Conservation (phyloP, 2,329 filamentous ascomycete species). For the Fusarium sp. region DNA sequence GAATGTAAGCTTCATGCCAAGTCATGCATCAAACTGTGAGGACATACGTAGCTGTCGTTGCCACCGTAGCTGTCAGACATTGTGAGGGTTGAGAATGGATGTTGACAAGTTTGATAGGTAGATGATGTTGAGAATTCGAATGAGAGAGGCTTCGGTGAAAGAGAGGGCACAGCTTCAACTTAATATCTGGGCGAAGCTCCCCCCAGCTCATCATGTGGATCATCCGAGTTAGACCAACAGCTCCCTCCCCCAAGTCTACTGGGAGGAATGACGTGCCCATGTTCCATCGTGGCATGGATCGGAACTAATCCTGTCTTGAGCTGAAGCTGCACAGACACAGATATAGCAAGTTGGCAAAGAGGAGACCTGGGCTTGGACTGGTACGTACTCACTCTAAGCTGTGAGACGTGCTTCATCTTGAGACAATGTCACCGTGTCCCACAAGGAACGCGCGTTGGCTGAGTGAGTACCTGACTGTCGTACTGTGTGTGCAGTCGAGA, state of each 20-base stretch:
- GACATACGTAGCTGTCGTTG: conserved; percentile 44
- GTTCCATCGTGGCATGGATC: conserved; percentile 29
- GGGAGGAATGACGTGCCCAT: conserved; percentile 39
- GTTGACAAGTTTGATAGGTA: not conserved
- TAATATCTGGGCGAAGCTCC: conserved; percentile 34
- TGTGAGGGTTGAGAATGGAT: conserved; percentile 31
- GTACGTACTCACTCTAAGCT: conserved; percentile 14
- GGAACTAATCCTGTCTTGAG: conserved; percentile 21
- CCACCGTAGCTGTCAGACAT: conserved; percentile 60
- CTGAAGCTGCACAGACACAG: conserved; percentile 20
- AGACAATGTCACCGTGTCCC: conserved; percentile 20
- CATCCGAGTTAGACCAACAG: conserved; percentile 2
- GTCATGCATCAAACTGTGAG: not conserved
- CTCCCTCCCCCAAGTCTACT: conserved; percentile 16
- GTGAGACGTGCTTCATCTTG: conserved; percentile 9
- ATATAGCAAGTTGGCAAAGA: conserved; percentile 8
- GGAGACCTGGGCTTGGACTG: conserved; percentile 1
- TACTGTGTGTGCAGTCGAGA: conserved; percentile 6
- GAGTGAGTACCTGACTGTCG: conserved; percentile 19
- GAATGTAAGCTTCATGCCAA: conserved; percentile 7
- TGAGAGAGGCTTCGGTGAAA: not conserved
- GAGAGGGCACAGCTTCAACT: conserved; percentile 29
- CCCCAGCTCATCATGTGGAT: conserved; percentile 30
- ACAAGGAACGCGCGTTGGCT: conserved; percentile 31
- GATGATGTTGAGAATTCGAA: conserved; percentile 9